Evolutionary conservation across 352 stramenopile species (phyloP), one percentile per base, ranked within the genome.

Genomic region (Phytopythium sindhum): DNA sequence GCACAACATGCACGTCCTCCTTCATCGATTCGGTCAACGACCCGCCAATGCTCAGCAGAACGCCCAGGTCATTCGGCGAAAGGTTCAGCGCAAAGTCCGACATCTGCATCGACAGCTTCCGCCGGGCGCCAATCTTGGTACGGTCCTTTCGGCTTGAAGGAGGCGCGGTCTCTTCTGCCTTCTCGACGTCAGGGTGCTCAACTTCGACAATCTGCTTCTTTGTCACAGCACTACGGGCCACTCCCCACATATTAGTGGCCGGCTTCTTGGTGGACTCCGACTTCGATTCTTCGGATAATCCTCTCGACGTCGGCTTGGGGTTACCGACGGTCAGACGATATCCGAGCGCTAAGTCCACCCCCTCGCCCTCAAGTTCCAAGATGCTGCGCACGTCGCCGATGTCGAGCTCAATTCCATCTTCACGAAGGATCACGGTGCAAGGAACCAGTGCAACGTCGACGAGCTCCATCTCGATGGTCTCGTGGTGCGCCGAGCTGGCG

Each of bases 71-170:
- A 41, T 88, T 86, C 24, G 84, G 68, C 0, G 83, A 91, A 14
- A 96, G 63, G 62, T 96, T 96, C 62, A 96, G 66, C 2, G 76
- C 88, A 64, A 95, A 95, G 44, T 95, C 86, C 17, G 86, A 94
- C 80, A 96, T 90, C 53, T 81, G 76, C 66, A 96, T 78, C 12
- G 78, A 78, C 33, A 96, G 31, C 58, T 88, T 86, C 31, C 88
- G 74, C 42, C 77, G 74, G 4, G 80, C 88, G 17, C 66, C 73
- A 24, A 85, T 51, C 65, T 89, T 89, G 29, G 81, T 29, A 24
- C 83, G 83, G 19, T 88, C 72, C 50, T 54, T 71, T 26, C 61
- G 70, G 17, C 55, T 45, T 11, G 63, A 52, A 23, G 61, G 69
- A 14, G 82, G 26, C 1, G 66, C 59, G 7, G 69, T 53, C 37